Evolutionary conservation across 129 eudicot species (phyloP), one percentile per base, ranked within the genome.

Genomic region (Chrysanthemum seticuspe): DNA sequence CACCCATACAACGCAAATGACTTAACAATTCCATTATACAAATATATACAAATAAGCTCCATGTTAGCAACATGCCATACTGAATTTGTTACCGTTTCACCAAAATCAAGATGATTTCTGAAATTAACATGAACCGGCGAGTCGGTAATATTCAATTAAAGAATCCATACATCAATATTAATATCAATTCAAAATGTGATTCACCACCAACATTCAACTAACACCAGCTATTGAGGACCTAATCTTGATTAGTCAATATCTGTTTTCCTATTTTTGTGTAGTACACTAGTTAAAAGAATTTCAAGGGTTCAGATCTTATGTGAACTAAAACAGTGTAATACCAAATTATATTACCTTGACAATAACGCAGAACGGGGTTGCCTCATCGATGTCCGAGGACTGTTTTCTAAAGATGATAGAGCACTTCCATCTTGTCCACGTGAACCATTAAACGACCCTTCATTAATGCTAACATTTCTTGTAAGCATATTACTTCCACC

Each of bases 301-400:
- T 68, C 44, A 27, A 13, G 29, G 63, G 51, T 62, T 49, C 34
- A 13, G 15, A 74, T 51, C 29, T 54, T 63, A 34, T 63, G 65
- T 51, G 55, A 53, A 74, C 62, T 64, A 74, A 53, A 66, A n/a
- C 19, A 48, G 66, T 59, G 59, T 57, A 67, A 57, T 58, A 6
- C 11, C 48, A 76, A 56, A 36, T 40, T 44, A n/a, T 34, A 9
- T 67, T 88, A 90, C 99, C 99, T 94, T 97, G 97, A 94, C 72
- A 94, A 74, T 80, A 94, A 82, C n/a, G 94, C 89, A 44, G 99
- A 84, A 65, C 90, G 88, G 13, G 97, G 91, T 67, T 80, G 90
- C 77, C 94, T 84, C 21, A 85, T 73, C 27, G 93, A 74, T 62
- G 85, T 79, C 70, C 85, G 84, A 21, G 83, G 69, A 77, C 65